Evolutionary conservation across 495 filamentous ascomycete species (phyloP).

Genomic region (Aspergillus ellipticus): DNA sequence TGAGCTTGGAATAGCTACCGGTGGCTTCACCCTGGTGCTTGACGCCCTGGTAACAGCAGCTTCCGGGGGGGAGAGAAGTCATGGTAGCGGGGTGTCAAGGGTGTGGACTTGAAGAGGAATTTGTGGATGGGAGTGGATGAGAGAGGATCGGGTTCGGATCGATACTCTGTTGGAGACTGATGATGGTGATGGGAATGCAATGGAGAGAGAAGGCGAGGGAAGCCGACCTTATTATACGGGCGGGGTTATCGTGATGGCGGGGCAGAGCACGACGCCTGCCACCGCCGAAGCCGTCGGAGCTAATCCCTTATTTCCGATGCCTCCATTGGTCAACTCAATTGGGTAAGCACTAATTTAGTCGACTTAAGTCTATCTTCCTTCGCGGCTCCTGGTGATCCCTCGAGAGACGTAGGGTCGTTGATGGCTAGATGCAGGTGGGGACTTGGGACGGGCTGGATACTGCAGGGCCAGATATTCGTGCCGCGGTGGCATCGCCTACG

Average conservation of each 20-base stretch:
- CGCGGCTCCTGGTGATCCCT: no score
- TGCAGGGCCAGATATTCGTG: no score
- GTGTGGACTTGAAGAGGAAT: not conserved
- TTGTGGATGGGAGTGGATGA: not conserved
- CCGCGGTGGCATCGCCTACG: no score
- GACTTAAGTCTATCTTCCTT: not conserved
- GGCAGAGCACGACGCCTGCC: not conserved
- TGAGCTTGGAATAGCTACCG: slow-evolving; percentile 19
- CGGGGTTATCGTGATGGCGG: not conserved
- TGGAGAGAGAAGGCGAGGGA: not conserved
- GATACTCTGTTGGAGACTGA: no score
- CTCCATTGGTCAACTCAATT: not conserved
- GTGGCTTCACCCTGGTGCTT: slow-evolving; percentile 23
- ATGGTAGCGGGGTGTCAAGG: not conserved
- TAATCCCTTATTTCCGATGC: not conserved
- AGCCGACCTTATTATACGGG: no score
- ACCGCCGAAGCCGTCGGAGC: not conserved
- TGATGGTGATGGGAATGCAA: not conserved
- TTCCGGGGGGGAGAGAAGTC: slow-evolving; percentile 2
- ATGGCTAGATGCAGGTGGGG: no score
- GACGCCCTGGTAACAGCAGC: slow-evolving; percentile 9
- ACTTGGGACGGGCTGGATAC: no score
- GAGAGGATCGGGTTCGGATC: no score
- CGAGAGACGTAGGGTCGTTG: no score
- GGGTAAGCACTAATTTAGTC: not conserved